Percentiles rank a stretch among this genome's conserved stretches.
Conservation (phyloP, 768 basidiomycete genomes). For the Rhizopogon salebrosus region DNA sequence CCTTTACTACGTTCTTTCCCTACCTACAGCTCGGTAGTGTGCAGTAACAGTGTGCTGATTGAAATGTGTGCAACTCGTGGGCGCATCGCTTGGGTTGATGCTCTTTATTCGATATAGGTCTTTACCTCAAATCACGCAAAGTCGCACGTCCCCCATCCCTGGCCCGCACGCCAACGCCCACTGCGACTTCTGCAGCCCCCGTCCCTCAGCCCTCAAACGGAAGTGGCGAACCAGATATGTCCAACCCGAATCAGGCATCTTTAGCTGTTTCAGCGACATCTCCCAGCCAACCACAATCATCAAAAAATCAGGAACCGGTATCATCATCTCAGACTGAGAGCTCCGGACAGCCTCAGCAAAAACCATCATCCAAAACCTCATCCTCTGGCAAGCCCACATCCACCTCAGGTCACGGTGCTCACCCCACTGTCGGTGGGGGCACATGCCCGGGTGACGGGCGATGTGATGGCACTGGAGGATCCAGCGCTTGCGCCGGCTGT, state of each 20-base stretch:
- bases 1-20: conserved; percentile 27
- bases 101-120: conserved; percentile 47
- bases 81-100: conserved; percentile 27
- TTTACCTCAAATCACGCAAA: conserved; percentile 81
- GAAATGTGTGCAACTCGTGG: conserved; percentile 35
- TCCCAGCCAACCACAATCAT: conserved; percentile 24
- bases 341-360: conserved; percentile 21
- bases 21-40: conserved; percentile 30
- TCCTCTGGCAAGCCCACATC: conserved; percentile 23
- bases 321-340: conserved; percentile 23
- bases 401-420: conserved; percentile 28
- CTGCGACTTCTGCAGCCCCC: conserved; percentile 26
- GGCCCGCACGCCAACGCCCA: conserved; percentile 34
- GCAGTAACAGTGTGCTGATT: conserved; percentile 33
- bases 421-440: conserved; percentile 34
- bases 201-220: conserved; percentile 30
- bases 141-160: conserved; percentile 67
- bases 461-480: conserved; percentile 96
- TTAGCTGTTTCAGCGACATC: conserved; percentile 20
- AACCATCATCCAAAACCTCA: conserved; percentile 18
- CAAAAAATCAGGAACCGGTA: conserved; percentile 24
- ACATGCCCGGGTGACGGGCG: conserved; percentile 99
- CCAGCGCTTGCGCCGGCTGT: conserved; percentile 89
- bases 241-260: conserved; percentile 31
- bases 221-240: conserved; percentile 28